Conservation (phyloP, 202 grass and related monocot species). For the Brachypodium distachyon region DNA sequence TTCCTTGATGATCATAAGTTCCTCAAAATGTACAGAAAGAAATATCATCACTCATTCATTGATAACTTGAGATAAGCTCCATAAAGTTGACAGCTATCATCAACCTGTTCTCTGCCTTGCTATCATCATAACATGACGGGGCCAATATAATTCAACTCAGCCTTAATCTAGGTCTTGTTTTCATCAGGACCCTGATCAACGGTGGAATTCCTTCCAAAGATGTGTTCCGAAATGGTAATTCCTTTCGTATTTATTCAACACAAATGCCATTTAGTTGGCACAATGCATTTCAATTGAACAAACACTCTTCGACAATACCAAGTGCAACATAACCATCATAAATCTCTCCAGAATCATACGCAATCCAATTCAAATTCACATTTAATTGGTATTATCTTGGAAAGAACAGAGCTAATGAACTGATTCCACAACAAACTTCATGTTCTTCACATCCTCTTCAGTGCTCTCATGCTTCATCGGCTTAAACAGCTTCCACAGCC, state of each 20-base stretch:
- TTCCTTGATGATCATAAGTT: neutral
- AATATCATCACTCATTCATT: neutral
- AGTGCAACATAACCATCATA: neutral
- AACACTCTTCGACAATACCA: neutral
- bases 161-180: neutral
- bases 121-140: neutral
- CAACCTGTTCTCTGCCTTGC: neutral
- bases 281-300: neutral
- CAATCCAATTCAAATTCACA: neutral
- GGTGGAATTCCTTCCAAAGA: neutral
- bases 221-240: neutral
- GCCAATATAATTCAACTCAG: neutral
- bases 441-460: slow-evolving; percentile 53
- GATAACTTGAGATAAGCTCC: neutral
- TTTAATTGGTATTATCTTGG: neutral
- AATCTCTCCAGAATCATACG: neutral
- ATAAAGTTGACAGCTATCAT: neutral
- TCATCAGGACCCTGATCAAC: neutral
- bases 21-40: neutral
- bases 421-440: slow-evolving; percentile 50
- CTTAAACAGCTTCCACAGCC: slow-evolving; percentile 82
- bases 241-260: neutral
- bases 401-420: slow-evolving; percentile 19
- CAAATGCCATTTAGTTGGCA: neutral
- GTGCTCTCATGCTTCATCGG: slow-evolving; percentile 31